These are phyloP conservation scores for Styphnolobium japonicum DNA, from an alignment of 306 rosid species.

Conservation along the genomic window DNA sequence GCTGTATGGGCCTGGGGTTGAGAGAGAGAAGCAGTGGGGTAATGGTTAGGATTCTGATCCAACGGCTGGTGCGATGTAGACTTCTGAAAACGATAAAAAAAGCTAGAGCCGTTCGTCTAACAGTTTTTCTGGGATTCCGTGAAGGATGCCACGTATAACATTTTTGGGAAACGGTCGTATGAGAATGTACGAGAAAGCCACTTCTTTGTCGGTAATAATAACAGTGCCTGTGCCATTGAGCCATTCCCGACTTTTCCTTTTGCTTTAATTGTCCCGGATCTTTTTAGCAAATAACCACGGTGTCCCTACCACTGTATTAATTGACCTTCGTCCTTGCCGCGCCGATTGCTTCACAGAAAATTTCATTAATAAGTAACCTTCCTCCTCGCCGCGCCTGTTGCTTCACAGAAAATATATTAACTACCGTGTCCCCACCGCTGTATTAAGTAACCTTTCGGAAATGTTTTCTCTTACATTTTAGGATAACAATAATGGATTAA, in stretches of 20 bases:
- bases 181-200: conserved; percentile 47
- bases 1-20: neutral
- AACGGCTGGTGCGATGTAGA: conserved; percentile 60
- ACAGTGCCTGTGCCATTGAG: neutral
- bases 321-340: neutral
- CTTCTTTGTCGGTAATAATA: neutral
- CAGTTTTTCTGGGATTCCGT: conserved; percentile 7
- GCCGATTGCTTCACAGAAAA: neutral
- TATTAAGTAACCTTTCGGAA: too few species aligned
- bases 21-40: neutral
- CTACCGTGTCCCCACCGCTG: too few species aligned
- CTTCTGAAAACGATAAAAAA: conserved; percentile 30
- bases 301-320: neutral
- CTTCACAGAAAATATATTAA: neutral
- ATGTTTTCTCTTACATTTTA: too few species aligned
- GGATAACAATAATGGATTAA: too few species aligned
- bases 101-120: conserved; percentile 34
- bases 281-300: neutral
- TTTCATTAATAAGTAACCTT: too few species aligned
- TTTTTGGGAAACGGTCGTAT: conserved; percentile 13
- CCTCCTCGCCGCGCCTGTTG: neutral
- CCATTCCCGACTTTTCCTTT: neutral
- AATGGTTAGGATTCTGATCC: conserved; percentile 48
- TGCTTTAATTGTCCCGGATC: neutral
- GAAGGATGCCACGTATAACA: conserved; percentile 48